Conservation (phyloP, 768 basidiomycete genomes). For the Lepiota venenata region DNA sequence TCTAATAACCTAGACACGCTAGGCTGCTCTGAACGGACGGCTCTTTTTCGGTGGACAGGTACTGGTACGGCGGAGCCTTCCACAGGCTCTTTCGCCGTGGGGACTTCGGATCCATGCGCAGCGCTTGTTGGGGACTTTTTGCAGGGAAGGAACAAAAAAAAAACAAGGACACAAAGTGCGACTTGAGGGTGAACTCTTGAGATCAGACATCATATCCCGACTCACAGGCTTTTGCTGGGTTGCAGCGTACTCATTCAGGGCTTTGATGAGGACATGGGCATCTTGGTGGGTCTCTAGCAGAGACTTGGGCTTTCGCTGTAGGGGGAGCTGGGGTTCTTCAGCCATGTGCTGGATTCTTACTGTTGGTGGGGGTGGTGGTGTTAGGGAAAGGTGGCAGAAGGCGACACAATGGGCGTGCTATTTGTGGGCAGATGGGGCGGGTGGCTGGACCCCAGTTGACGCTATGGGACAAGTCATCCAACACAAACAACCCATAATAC, state of each 20-base stretch:
- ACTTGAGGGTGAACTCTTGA: conserved; percentile 9
- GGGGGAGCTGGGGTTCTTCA: background rate
- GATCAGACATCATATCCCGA: conserved; percentile 12
- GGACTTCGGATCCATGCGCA: background rate
- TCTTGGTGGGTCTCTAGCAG: conserved; percentile 6
- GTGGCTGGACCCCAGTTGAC: background rate
- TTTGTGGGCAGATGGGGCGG: too few relatives aligned
- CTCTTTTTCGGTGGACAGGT: background rate
- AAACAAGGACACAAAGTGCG: background rate
- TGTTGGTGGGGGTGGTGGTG: background rate
- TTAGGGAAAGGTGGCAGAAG: background rate
- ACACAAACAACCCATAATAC: too few relatives aligned
- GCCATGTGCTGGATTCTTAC: conserved; percentile 9
- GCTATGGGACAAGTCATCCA: background rate
- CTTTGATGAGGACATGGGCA: background rate
- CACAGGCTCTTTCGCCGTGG: background rate
- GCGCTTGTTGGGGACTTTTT: conserved; percentile 1
- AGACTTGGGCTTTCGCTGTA: conserved; percentile 1
- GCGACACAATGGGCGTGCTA: too few relatives aligned
- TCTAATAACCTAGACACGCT: conserved; percentile 19
- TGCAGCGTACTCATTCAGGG: conserved; percentile 8
- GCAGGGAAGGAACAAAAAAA: background rate
- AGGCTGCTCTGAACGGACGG: conserved; percentile 20
- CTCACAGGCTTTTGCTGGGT: conserved; percentile 10
- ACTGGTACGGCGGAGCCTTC: background rate